Conservation (phyloP, 192 early-diverging fungal genomes). For the Coemansia sp. region DNA sequence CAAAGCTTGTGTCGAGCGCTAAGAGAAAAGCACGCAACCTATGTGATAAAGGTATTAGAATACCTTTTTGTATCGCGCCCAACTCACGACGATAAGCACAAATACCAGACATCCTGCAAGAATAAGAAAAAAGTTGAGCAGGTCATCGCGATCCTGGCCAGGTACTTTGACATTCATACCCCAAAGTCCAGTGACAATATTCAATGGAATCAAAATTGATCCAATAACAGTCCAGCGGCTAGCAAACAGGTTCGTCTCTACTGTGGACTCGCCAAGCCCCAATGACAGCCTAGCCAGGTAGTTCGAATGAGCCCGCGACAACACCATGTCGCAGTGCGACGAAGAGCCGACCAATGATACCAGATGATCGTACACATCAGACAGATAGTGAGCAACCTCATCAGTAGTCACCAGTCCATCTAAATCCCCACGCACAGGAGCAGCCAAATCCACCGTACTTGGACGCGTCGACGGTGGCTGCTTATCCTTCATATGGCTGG, state of each 20-base stretch:
- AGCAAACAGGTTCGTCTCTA: slow-evolving; percentile 79
- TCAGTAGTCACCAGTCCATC: slow-evolving; percentile 18
- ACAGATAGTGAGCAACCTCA: slow-evolving; percentile 69
- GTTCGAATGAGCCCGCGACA: slow-evolving; percentile 70
- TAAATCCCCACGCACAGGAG: slow-evolving; percentile 1
- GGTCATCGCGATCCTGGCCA: slow-evolving; percentile 21
- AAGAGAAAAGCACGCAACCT: no score
- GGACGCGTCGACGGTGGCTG: slow-evolving; percentile 18
- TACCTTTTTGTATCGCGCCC: slow-evolving; percentile 40
- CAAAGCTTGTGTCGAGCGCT: no score
- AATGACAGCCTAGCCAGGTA: slow-evolving; percentile 69
- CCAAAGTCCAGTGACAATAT: slow-evolving; percentile 76
- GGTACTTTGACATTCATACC: slow-evolving; percentile 60
- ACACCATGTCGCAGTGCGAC: slow-evolving; percentile 69
- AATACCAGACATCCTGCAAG: slow-evolving; percentile 30
- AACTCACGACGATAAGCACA: slow-evolving; percentile 35
- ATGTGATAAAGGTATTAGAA: slow-evolving; percentile 12
- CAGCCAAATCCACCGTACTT: slow-evolving; percentile 22
- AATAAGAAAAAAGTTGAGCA: slow-evolving; percentile 35
- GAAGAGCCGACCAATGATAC: slow-evolving; percentile 65
- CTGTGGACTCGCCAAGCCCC: slow-evolving; percentile 65
- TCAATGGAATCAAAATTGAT: slow-evolving; percentile 84
- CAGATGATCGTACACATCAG: slow-evolving; percentile 78
- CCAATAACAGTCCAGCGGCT: slow-evolving; percentile 82
- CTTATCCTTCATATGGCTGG: slow-evolving; percentile 10